Evolutionary conservation across 2,329 filamentous ascomycete genomes (phyloP), one percentile per base, ranked within the genome.

Genomic region (Aspergillus nomiae): DNA sequence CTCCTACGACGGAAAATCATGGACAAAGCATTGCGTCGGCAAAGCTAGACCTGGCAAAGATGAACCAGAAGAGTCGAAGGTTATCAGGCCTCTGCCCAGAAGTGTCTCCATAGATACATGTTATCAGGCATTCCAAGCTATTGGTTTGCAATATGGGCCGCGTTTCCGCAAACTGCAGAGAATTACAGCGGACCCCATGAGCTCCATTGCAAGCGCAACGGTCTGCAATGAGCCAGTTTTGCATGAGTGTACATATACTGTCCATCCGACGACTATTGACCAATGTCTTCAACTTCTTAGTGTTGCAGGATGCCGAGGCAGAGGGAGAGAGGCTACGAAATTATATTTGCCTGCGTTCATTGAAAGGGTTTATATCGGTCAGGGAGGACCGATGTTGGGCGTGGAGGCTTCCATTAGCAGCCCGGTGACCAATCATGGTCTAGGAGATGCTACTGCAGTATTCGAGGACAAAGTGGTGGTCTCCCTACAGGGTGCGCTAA

Each of bases 181-280:
- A 12, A 64, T 67, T 11, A 56, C 62, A 5, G 62, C 65, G 7
- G 32, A 55, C 24, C 59, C 62, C n/a, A 48, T 38, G 2, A 28
- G 43, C 16, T 7, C 9, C 14, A 26, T 21, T 2, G 63, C 62
- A 2, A 14, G 16, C 4, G 64, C 62, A 9, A 60, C 59, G 3
- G 38, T 58, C 6, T 16, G 26, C 10, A 41, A 61, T 19, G 32
- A 55, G 19, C 24, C 19, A 1, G 43, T 21, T 10, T 16, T 28
- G 16, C 11, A 46, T 16, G 28, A 38, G 1, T 41, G 19, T 1
- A 14, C 28, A 11, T 59, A 63, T 50, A 46, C 21, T 7, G 4
- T 67, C 11, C 64, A 67, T 58, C 61, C 65, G 1, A 46, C 55
- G 2, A 8, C 28, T 21, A 60, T 68, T 12, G 65, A 68, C 50